A percentile compares a stretch with the other conserved stretches of the same genome.
phyloP scores from a whole-genome alignment of 768 basidiomycete genomes.

The Thelephora aurantiotincta region DNA sequence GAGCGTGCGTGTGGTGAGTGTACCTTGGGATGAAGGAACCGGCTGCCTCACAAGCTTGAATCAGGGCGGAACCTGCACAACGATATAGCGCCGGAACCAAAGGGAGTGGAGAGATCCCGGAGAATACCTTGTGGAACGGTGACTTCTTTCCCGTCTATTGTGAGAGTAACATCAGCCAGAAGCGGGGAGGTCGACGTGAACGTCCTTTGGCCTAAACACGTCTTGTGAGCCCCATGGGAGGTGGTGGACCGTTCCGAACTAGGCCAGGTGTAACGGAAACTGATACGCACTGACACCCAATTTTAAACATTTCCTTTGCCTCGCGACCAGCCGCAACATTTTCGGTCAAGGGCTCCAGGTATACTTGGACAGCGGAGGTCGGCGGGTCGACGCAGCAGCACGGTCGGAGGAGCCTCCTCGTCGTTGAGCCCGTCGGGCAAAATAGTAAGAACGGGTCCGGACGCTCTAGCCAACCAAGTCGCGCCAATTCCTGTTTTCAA shows the following conservation, averaged over 20 bases:
- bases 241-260: slow-evolving; percentile 3
- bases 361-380: too few relatives aligned
- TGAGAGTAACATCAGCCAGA: slow-evolving; percentile 76
- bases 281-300: slow-evolving; percentile 7
- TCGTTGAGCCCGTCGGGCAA: background rate
- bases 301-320: slow-evolving; percentile 2
- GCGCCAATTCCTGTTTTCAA: background rate
- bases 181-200: slow-evolving; percentile 53
- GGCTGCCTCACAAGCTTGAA: slow-evolving; percentile 90
- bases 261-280: background rate
- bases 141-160: slow-evolving; percentile 94
- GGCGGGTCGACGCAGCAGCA: too few relatives aligned
- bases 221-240: background rate
- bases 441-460: background rate
- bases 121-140: slow-evolving; percentile 85
- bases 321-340: too few relatives aligned
- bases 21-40: slow-evolving; percentile 73
- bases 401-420: background rate
- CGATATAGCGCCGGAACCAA: slow-evolving; percentile 5
- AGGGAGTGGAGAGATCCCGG: background rate
- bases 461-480: background rate
- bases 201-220: slow-evolving; percentile 35
- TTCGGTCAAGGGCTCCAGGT: too few relatives aligned
- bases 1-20: slow-evolving; percentile 7
- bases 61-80: slow-evolving; percentile 71